Percentiles rank a stretch among this genome's conserved stretches.
Conservation (phyloP, 192 early-diverging fungal species). For the Entrophospora sp. region DNA sequence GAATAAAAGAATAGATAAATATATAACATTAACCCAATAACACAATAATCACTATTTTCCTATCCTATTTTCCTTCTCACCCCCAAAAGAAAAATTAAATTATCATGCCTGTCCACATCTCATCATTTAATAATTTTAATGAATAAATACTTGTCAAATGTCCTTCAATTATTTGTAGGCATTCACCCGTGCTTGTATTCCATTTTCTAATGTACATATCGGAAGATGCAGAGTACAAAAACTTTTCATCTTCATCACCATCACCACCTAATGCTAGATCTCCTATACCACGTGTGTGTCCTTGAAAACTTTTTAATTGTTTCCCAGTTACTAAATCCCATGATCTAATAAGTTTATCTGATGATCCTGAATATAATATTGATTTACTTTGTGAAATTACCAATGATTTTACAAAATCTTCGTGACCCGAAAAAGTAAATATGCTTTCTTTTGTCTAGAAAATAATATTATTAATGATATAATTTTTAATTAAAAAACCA, state of each 20-base stretch:
- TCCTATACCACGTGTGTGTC: slow-evolving; percentile 46
- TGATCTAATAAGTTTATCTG: slow-evolving; percentile 70
- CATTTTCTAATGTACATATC: slow-evolving; percentile 61
- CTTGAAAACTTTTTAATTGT: slow-evolving; percentile 36
- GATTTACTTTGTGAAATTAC: slow-evolving; percentile 30
- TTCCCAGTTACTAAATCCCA: slow-evolving; percentile 59
- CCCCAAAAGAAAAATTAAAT: no score
- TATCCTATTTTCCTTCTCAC: no score
- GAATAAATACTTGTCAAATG: slow-evolving; percentile 78
- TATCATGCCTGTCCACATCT: slow-evolving; percentile 78
- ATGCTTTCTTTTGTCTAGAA: slow-evolving; percentile 53
- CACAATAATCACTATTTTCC: no score
- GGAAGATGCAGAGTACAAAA: slow-evolving; percentile 54
- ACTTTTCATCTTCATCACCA: slow-evolving; percentile 34
- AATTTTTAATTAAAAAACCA: no score
- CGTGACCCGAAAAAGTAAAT: slow-evolving; percentile 61
- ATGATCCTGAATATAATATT: slow-evolving; percentile 64
- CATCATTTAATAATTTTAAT: slow-evolving; percentile 51
- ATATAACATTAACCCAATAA: no score
- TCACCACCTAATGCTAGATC: slow-evolving; percentile 40
- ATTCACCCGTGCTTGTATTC: slow-evolving; percentile 39
- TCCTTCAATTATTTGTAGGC: slow-evolving; percentile 42
- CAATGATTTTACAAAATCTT: slow-evolving; percentile 88
- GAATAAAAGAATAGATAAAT: no score
- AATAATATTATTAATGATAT: neutral